phyloP scores from a whole-genome alignment of 495 filamentous ascomycete species.

The Daldinia caldariorum region DNA sequence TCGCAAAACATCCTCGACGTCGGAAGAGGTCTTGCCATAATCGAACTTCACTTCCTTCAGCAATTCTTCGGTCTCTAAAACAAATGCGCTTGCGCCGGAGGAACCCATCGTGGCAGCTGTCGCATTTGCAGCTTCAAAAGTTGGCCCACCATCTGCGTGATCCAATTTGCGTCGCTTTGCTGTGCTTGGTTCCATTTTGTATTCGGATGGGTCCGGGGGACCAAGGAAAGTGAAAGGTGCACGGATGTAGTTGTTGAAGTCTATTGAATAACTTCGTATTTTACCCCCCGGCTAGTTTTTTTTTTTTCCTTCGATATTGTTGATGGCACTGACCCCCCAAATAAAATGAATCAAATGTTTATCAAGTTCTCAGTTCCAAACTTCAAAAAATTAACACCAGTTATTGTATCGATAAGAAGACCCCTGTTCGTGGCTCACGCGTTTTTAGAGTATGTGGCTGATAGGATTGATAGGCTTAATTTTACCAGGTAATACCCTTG shows the following conservation, averaged over 20 bases:
- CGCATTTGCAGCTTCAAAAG: conserved; percentile 44
- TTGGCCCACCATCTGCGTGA: conserved; percentile 44
- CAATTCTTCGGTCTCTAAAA: conserved; percentile 88
- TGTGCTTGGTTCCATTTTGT: conserved; percentile 53
- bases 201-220: neutral
- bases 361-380: neutral
- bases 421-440: conserved; percentile 13
- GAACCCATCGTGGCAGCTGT: conserved; percentile 46
- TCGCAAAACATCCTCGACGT: conserved; percentile 75
- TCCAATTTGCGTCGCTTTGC: conserved; percentile 63
- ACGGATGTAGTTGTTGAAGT: conserved; percentile 15
- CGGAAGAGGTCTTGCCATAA: conserved; percentile 70
- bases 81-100: conserved; percentile 71
- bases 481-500: too few relatives aligned
- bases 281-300: conserved; percentile 6
- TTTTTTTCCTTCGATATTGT: conserved; percentile 8
- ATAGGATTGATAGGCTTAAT: neutral
- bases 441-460: conserved; percentile 7
- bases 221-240: neutral
- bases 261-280: neutral
- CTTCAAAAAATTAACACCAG: conserved; percentile 27
- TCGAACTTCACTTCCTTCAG: conserved; percentile 73
- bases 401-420: conserved; percentile 35
- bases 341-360: neutral
- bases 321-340: neutral